Evolutionary conservation across 495 filamentous ascomycete species (phyloP).

Genomic region (Penicillium lagena): DNA sequence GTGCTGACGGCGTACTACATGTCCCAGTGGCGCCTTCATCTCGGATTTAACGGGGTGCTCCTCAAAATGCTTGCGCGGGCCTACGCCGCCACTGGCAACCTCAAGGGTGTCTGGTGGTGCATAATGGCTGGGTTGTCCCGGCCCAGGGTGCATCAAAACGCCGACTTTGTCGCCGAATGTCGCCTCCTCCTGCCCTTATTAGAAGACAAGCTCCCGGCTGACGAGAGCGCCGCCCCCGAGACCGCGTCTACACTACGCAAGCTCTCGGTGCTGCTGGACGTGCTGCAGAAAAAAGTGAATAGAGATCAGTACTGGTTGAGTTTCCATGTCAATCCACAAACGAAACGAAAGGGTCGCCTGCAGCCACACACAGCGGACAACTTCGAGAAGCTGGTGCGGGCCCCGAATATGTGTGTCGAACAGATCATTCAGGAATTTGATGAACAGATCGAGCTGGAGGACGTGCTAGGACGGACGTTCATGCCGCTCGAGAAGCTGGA

Average conservation of each 20-base stretch:
- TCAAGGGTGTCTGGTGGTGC: slow-evolving; percentile 39
- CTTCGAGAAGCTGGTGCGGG: background rate
- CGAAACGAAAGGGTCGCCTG: background rate
- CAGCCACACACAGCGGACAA: background rate
- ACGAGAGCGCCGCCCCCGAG: background rate
- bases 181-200: slow-evolving; percentile 16
- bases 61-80: slow-evolving; percentile 39
- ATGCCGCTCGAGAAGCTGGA: too few relatives aligned
- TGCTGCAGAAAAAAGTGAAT: slow-evolving; percentile 16
- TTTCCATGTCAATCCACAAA: background rate
- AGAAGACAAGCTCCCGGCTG: slow-evolving; percentile 1
- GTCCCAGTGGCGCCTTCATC: slow-evolving; percentile 27
- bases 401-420: slow-evolving; percentile 1
- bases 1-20: slow-evolving; percentile 31
- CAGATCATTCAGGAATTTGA: slow-evolving; percentile 12
- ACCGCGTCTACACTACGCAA: slow-evolving; percentile 3
- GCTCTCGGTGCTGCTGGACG: slow-evolving; percentile 8
- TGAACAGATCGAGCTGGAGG: slow-evolving; percentile 19
- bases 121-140: slow-evolving; percentile 31
- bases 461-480: background rate
- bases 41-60: slow-evolving; percentile 30
- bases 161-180: slow-evolving; percentile 28
- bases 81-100: slow-evolving; percentile 19
- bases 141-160: slow-evolving; percentile 12
- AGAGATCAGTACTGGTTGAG: background rate